Base-by-base conservation (phyloP, 2,329 filamentous ascomycete genomes). In the Fusarium sacchari region DNA sequence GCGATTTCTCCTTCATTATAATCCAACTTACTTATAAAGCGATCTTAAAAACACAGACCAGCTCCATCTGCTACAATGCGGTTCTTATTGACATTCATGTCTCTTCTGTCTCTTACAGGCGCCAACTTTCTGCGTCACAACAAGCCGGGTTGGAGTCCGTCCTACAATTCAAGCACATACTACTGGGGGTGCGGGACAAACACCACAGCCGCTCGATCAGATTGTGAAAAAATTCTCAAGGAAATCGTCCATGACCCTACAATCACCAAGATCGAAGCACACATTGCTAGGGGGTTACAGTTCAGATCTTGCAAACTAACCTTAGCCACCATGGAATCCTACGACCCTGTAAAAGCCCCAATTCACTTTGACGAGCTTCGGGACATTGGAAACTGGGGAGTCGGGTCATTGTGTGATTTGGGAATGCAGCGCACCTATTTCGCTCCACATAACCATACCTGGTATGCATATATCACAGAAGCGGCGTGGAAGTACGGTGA, bases 401-500 rank as follows among this genome's bases (percentile, higher is more conserved):
- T 50, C 5, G 20, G 50, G 2, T 22, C 44, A 20, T 37, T 69
- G 3, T 69, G 64, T 26, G 34, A 42, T 13, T 17, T n/a, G n/a
- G 37, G 56, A 5, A 34, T 22, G 11, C 64, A 69, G 11, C 64
- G 40, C 7, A 28, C 64, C 22, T 53, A 14, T 26, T 42, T 58
- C 4, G 58, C 13, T 26, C 57, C 67, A 14, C 58, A 58, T 6
- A 64, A 64, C n/a, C 32, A 44, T 5, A 47, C 34, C 20, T 63
- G 64, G 49, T 37, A 7, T 26, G 28, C 50, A 10, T 64, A 32
- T 28, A 3, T 69, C 1, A 65, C 24, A 15, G 66, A 68, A 7
- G 10, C 28, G 18, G 28, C 17, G 7, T 69, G 64, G 50, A 28
- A 64, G 4, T 1, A 5, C 7, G 28, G 14, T 15, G 9, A 44